These are phyloP conservation scores for Citrus reticulata DNA, from an alignment of 345 rosid genomes.

Conservation along the genomic window DNA sequence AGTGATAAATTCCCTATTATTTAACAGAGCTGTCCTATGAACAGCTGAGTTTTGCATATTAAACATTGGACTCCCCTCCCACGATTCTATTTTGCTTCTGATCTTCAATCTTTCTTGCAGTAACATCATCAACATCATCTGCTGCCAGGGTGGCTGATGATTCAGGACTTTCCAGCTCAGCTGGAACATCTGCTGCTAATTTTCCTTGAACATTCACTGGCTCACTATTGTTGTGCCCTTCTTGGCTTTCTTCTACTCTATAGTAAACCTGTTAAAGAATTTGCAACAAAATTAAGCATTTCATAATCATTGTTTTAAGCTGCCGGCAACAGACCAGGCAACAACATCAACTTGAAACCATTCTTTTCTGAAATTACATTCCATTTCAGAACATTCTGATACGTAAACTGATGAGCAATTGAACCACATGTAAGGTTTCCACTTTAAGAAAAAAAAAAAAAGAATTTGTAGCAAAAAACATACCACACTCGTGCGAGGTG, in stretches of 20 bases:
- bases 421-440: not conserved
- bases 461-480: not conserved
- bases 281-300: not conserved
- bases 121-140: not conserved
- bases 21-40: not conserved
- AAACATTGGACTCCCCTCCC: not conserved
- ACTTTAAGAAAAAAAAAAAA: not conserved
- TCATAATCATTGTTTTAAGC: not conserved
- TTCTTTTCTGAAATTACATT: not conserved
- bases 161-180: constrained; percentile 15
- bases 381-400: not conserved
- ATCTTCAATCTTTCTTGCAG: not conserved
- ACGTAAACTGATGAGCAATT: not conserved
- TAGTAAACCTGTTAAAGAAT: constrained; percentile 43
- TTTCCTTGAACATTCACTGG: constrained; percentile 10
- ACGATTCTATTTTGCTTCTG: not conserved
- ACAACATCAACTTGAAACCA: too few species aligned
- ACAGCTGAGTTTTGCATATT: not conserved
- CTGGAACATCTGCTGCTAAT: constrained; percentile 6
- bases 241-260: constrained; percentile 45
- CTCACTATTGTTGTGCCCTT: constrained; percentile 4
- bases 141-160: constrained; percentile 3
- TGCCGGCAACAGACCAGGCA: not conserved
- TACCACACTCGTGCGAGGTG: constrained; percentile 68
- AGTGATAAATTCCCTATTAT: not conserved